Conservation (phyloP, 192 early-diverging fungal genomes). For the Gryganskiella cystojenkinii region DNA sequence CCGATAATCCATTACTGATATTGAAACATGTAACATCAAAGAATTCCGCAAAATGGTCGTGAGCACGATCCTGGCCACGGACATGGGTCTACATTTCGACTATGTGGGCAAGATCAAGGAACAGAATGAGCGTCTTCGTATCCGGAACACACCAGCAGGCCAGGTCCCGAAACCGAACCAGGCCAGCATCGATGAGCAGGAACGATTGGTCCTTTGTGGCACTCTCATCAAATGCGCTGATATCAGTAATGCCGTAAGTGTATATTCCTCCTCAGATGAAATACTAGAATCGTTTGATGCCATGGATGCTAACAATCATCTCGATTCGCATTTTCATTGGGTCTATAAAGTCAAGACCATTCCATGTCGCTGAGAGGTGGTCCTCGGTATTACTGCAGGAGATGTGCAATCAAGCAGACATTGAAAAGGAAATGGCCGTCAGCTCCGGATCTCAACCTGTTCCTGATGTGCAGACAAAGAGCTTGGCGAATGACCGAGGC, state of each 20-base stretch:
- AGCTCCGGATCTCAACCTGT: slow-evolving; percentile 49
- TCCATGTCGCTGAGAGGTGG: slow-evolving; percentile 76
- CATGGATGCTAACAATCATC: no score
- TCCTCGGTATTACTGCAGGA: slow-evolving; percentile 76
- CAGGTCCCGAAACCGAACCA: slow-evolving; percentile 56
- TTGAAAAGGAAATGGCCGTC: slow-evolving; percentile 74
- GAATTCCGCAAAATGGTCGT: slow-evolving; percentile 79
- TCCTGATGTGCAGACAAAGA: slow-evolving; percentile 62
- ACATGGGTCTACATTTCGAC: slow-evolving; percentile 85
- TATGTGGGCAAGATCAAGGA: slow-evolving; percentile 80
- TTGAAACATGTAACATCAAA: slow-evolving; percentile 36
- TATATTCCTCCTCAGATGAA: no score
- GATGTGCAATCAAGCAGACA: slow-evolving; percentile 75
- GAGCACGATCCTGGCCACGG: slow-evolving; percentile 80
- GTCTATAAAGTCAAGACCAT: slow-evolving; percentile 66
- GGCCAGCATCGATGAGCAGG: slow-evolving; percentile 59
- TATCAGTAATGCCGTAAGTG: slow-evolving; percentile 78
- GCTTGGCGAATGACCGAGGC: slow-evolving; percentile 61
- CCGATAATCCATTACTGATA: no score
- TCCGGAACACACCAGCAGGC: slow-evolving; percentile 37
- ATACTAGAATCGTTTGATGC: no score
- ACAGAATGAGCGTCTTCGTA: slow-evolving; percentile 63
- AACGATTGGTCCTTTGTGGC: slow-evolving; percentile 72
- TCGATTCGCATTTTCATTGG: no score
- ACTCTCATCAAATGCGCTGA: slow-evolving; percentile 86